These are phyloP conservation scores for Monilinia fructicola DNA, from an alignment of 2,329 filamentous ascomycete genomes.

Conservation along the genomic window DNA sequence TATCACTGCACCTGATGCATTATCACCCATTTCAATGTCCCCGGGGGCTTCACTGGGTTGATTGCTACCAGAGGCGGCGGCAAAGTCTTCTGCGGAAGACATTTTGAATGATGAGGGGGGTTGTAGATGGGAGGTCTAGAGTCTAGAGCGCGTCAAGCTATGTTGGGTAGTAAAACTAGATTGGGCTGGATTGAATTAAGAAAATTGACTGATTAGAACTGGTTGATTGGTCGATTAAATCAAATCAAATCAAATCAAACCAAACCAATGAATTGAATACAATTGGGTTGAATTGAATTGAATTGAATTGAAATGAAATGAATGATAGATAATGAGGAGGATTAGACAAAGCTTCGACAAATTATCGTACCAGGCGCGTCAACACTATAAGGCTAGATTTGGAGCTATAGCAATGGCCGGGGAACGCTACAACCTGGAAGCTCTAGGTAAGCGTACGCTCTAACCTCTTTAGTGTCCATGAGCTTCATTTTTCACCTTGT, in stretches of 20 bases:
- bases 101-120: background rate
- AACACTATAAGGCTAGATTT: background rate
- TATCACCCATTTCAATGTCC: slow-evolving; percentile 37
- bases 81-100: slow-evolving; percentile 30
- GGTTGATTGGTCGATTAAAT: too few species aligned
- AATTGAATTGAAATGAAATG: too few species aligned
- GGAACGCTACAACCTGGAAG: background rate
- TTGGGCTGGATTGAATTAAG: background rate
- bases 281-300: background rate
- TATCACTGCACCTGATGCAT: slow-evolving; percentile 27
- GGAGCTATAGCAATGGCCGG: background rate
- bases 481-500: background rate
- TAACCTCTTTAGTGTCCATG: background rate
- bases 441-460: too few species aligned
- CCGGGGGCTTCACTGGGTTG: slow-evolving; percentile 26
- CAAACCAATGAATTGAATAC: background rate
- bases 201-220: background rate
- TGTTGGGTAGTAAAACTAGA: background rate
- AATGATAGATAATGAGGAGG: too few species aligned
- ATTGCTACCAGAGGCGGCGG: slow-evolving; percentile 26
- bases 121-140: background rate
- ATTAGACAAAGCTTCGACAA: background rate
- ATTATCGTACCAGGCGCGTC: background rate
- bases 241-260: background rate
- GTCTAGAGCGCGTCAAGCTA: background rate